phyloP scores from a whole-genome alignment of 768 basidiomycete species.

The Naematelia aurantialba region DNA sequence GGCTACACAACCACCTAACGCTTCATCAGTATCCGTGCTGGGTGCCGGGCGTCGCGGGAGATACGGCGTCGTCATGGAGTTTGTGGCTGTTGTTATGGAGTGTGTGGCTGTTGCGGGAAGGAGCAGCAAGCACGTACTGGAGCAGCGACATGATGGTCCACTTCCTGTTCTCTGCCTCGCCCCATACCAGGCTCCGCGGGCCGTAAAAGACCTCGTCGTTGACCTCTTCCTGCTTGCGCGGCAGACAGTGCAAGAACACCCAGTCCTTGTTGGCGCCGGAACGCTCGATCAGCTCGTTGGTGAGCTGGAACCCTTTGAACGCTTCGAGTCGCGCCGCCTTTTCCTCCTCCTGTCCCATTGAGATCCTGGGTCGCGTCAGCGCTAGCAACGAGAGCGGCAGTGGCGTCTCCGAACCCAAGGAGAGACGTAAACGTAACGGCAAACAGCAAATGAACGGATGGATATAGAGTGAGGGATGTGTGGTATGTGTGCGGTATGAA shows the following conservation, averaged over 20 bases:
- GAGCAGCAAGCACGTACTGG: constrained; percentile 47
- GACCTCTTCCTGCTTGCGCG: constrained; percentile 86
- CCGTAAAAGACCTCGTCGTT: constrained; percentile 98
- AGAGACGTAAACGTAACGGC: no score
- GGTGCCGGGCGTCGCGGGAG: no score
- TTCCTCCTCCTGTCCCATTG: constrained; percentile 97
- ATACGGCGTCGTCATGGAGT: no score
- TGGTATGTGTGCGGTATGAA: no score
- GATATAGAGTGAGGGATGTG: no score
- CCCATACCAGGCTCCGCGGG: constrained; percentile 83
- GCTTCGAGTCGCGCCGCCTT: constrained; percentile 78
- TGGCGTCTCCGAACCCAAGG: no score
- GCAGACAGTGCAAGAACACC: constrained; percentile 95
- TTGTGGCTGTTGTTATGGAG: no score
- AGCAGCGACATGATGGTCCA: constrained; percentile 94
- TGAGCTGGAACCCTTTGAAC: constrained; percentile 91
- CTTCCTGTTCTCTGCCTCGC: constrained; percentile 91
- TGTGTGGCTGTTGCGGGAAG: neutral
- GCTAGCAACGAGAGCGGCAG: constrained; percentile 3
- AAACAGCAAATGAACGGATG: no score
- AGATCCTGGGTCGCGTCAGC: constrained; percentile 63
- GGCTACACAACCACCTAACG: no score
- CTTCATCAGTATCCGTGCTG: no score
- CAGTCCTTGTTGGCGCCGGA: constrained; percentile 81
- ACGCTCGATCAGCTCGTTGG: constrained; percentile 73